phyloP scores from a whole-genome alignment of 2,329 filamentous ascomycete genomes.

The Fusarium bactridioides region DNA sequence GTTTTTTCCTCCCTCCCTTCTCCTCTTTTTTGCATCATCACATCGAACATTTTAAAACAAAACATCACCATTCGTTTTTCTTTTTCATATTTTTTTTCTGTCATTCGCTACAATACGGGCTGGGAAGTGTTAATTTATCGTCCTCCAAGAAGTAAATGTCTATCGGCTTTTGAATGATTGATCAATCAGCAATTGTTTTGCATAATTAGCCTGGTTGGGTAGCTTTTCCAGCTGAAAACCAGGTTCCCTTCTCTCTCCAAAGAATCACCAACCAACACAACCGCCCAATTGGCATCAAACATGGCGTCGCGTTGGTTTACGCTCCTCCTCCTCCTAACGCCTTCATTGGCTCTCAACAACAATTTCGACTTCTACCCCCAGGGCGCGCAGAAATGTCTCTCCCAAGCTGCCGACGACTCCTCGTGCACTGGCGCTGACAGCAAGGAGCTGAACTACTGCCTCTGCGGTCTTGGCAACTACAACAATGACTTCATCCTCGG shows the following conservation, averaged over 20 bases:
- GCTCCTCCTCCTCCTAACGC: slow-evolving; percentile 41
- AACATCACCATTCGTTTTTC: neutral
- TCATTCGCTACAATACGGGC: slow-evolving; percentile 17
- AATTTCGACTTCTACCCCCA: slow-evolving; percentile 48
- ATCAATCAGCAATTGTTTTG: neutral
- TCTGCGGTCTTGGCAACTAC: slow-evolving; percentile 54
- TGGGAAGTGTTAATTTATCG: neutral
- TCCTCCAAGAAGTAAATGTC: neutral
- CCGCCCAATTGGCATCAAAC: neutral
- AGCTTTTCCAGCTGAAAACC: slow-evolving; percentile 27
- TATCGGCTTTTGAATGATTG: neutral
- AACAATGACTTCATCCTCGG: slow-evolving; percentile 57
- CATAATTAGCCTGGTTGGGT: slow-evolving; percentile 6
- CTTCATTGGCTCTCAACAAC: slow-evolving; percentile 38
- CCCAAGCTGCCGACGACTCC: slow-evolving; percentile 49
- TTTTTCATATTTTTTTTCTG: neutral
- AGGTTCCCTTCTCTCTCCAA: neutral
- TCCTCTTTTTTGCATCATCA: neutral
- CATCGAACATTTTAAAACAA: neutral
- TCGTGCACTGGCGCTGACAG: slow-evolving; percentile 52
- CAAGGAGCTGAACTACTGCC: slow-evolving; percentile 55
- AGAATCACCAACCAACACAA: neutral
- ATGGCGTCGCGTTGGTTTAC: slow-evolving; percentile 45
- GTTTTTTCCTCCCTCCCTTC: neutral
- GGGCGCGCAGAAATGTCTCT: slow-evolving; percentile 51